Evolutionary conservation across 768 basidiomycete genomes (phyloP), one percentile per base, ranked within the genome.

Genomic region (Lenzites betulinus): DNA sequence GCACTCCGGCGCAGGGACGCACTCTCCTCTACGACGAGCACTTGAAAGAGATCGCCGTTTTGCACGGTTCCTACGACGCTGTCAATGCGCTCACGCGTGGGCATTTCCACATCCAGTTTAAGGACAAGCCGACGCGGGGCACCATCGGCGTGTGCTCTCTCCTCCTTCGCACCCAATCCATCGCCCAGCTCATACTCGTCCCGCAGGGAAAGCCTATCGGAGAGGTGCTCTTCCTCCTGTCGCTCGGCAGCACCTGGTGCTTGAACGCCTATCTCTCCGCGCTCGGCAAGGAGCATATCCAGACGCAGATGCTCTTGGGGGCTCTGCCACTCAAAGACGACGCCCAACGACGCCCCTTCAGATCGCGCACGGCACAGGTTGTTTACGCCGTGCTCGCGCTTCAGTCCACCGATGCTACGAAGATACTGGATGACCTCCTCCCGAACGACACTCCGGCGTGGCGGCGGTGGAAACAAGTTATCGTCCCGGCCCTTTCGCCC

Each of bases 241-340:
- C 59, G 39, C 58, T 64, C 33, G 63, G n/a, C 16, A 42, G 54
- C 25, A 57, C 63, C 38, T 64, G 63, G 63, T 28, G 30, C n/a
- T 64, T 60, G 55, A 64, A 64, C 56, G 46, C 59, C 15, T 64
- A 44, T 47, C 55, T 64, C n/a, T 60, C 63, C 15, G 51, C 59
- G 46, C 54, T 64, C 44, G 59, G 60, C 54, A 53, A 54, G 51
- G 59, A 64, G 41, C 54, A 58, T 38, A 51, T 60, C 41, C 63
- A 64, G 52, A 57, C 58, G 33, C 54, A 57, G 36, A 38, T 60
- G 8, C 53, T 63, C 41, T 9, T 59, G 4, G 62, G 54, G 11
- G 47, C 48, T 30, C 18, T 63, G 28, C 8, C 8, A 1, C 36
- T 63, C 11, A 35, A 33, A 20, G 44, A 51, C 38, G 2, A 1